Base-by-base conservation (phyloP, 345 rosid species). In the Corymbia maculata region DNA sequence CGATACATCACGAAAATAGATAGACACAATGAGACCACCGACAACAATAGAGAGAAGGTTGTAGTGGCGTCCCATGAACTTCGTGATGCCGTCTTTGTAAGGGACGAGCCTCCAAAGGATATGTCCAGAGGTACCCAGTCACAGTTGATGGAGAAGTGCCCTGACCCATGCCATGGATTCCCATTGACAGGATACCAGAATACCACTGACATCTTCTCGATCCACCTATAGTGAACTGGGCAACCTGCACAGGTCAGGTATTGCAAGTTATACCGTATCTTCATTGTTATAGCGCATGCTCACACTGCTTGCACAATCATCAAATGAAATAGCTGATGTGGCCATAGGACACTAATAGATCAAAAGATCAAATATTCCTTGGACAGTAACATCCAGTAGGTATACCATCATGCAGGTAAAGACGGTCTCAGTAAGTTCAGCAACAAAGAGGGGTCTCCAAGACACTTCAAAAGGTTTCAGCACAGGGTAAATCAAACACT, bases 111-210 rank as follows among this genome's bases (percentile, higher is more conserved):
- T 52, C 94, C 94, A 3, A 91, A 66, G 50, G 96, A 91, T 86
- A 96, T 91, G 75, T 97, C 98, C 92, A 98, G 55, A 7, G 94
- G 91, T 47, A 93, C 91, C 99, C 99, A 98, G 85, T 95, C 95
- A 84, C 99, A 98, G 93, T 93, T 93, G 79, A 96, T 91, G n/a
- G 97, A 90, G 89, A 94, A 98, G 91, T 98, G 99, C 36, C 95
- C 97, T 19, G 99, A 95, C 79, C 97, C 96, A 53, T 94, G 96
- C 99, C 99, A 98, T 15, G 96, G 92, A 47, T 92, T 95, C 89
- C 94, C 95, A 19, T 94, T 94, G 51, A 91, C 93, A 6, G 99
- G 98, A 92, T 97, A 98, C 99, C 99, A 97, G 94, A 97, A 96
- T 90, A 97, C 98, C 86, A 91, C 98, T 15, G 99, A 92, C 97